Percentiles rank a stretch among this genome's conserved stretches.
phyloP scores from a whole-genome alignment of 169 alveolate species.

The Babesia ovata region DNA sequence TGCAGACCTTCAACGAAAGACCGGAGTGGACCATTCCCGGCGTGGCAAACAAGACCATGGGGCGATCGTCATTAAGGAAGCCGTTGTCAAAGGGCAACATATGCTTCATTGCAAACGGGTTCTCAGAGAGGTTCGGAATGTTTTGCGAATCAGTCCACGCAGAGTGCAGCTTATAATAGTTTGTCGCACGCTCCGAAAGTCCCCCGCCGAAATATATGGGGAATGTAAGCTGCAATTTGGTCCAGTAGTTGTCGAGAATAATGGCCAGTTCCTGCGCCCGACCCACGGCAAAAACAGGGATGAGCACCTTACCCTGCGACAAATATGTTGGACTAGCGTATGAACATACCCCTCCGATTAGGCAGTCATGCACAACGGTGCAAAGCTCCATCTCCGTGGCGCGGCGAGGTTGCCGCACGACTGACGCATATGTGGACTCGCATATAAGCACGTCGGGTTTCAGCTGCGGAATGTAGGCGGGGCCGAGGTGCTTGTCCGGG shows the following conservation, averaged over 20 bases:
- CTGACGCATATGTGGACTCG: conserved; percentile 96
- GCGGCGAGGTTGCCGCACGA: conserved; percentile 92
- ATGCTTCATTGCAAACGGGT: conserved; percentile 91
- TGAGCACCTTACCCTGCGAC: conserved; percentile 91
- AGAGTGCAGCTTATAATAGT: conserved; percentile 90
- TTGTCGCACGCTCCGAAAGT: conserved; percentile 96
- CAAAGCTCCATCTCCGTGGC: conserved; percentile 95
- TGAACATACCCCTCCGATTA: conserved; percentile 73
- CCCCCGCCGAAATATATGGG: conserved; percentile 98
- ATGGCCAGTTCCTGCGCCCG: conserved; percentile 98
- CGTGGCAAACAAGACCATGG: conserved; percentile 98
- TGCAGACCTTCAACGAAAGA: conserved; percentile 91
- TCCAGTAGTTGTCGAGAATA: conserved; percentile 95
- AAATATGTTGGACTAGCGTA: conserved; percentile 39
- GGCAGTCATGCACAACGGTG: conserved; percentile 86
- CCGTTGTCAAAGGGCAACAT: conserved; percentile 90
- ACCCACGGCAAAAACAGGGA: conserved; percentile 99
- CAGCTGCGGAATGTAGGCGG: conserved; percentile 92
- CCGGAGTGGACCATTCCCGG: conserved; percentile 99
- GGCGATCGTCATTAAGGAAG: conserved; percentile 88
- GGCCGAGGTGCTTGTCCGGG: conserved; percentile 96
- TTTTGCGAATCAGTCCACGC: conserved; percentile 93
- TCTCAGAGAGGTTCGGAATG: conserved; percentile 80
- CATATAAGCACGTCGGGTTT: conserved; percentile 92
- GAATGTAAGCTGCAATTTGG: conserved; percentile 86